phyloP scores from a whole-genome alignment of 768 basidiomycete species.

The Auriscalpium vulgare region DNA sequence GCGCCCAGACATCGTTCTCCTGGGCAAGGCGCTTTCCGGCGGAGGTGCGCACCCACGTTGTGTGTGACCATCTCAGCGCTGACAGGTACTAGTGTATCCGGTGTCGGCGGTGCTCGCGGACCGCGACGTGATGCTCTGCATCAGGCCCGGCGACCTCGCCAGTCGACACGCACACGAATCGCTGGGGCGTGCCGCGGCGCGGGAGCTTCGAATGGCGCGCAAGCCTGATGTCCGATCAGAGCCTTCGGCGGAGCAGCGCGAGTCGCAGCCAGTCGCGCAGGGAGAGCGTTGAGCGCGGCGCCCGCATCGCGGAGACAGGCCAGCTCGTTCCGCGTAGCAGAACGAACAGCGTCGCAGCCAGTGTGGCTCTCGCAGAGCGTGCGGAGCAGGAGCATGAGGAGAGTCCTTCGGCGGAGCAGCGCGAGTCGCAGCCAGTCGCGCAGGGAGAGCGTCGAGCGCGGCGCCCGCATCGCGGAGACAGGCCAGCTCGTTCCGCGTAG shows the following conservation, averaged over 20 bases:
- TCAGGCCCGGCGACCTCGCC: constrained; percentile 72
- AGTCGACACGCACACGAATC: constrained; percentile 10
- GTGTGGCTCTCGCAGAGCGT: not conserved
- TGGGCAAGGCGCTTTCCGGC: constrained; percentile 96
- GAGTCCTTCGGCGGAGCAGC: constrained; percentile 18
- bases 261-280: constrained; percentile 40
- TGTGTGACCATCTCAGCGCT: not conserved
- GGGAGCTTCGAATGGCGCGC: constrained; percentile 26
- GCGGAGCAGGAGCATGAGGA: too few relatives aligned
- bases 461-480: constrained; percentile 64
- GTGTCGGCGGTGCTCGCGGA: constrained; percentile 92
- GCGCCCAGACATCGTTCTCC: constrained; percentile 84
- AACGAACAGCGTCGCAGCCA: constrained; percentile 7
- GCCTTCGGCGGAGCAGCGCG: constrained; percentile 18
- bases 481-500: constrained; percentile 41
- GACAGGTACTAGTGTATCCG: constrained; percentile 64
- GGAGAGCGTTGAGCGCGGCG: constrained; percentile 53
- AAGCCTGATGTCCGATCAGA: constrained; percentile 20
- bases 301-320: constrained; percentile 63
- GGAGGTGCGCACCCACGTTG: constrained; percentile 50
- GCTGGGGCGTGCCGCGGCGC: constrained; percentile 26
- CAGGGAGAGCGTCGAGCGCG: constrained; percentile 49
- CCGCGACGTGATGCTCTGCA: constrained; percentile 89
- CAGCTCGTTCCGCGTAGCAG: constrained; percentile 34
- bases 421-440: constrained; percentile 36